phyloP scores from a whole-genome alignment of 352 stramenopile species.

The Phytophthora quininea region DNA sequence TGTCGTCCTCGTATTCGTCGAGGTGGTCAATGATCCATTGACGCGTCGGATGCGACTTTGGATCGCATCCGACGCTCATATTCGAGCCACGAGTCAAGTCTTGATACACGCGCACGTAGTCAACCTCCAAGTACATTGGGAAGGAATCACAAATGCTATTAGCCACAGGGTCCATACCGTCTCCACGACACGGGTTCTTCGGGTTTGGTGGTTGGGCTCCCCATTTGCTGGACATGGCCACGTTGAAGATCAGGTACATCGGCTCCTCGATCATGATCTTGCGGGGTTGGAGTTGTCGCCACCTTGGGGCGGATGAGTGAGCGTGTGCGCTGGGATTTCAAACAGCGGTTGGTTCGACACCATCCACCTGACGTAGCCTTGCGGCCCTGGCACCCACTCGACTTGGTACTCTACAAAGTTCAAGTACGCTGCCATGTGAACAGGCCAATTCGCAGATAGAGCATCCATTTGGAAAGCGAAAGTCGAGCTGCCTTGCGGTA shows the following conservation, averaged over 20 bases:
- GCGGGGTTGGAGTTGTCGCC: conserved; percentile 54
- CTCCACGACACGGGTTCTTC: conserved; percentile 55
- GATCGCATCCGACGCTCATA: conserved; percentile 72
- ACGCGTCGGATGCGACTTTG: conserved; percentile 61
- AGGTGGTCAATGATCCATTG: conserved; percentile 83
- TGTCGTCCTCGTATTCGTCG: conserved; percentile 70
- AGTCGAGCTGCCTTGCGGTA: conserved; percentile 8
- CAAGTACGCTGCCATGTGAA: conserved; percentile 56
- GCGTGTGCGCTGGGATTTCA: conserved; percentile 75
- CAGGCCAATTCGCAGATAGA: conserved; percentile 58
- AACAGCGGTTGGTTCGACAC: conserved; percentile 88
- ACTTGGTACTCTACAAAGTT: conserved; percentile 58
- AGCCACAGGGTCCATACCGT: conserved; percentile 42
- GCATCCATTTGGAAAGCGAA: conserved; percentile 87
- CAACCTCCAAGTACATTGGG: conserved; percentile 75
- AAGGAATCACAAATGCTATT: conserved; percentile 73
- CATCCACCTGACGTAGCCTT: conserved; percentile 77
- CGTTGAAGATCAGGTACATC: conserved; percentile 96
- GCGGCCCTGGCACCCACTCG: conserved; percentile 58
- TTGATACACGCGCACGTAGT: conserved; percentile 85
- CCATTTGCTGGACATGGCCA: conserved; percentile 93
- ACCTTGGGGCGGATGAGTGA: conserved; percentile 65
- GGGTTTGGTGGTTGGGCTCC: conserved; percentile 72
- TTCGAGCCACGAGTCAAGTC: conserved; percentile 40
- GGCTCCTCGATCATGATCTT: conserved; percentile 95